phyloP scores from a whole-genome alignment of 164 flowering plant species.

The Buxus sempervirens region DNA sequence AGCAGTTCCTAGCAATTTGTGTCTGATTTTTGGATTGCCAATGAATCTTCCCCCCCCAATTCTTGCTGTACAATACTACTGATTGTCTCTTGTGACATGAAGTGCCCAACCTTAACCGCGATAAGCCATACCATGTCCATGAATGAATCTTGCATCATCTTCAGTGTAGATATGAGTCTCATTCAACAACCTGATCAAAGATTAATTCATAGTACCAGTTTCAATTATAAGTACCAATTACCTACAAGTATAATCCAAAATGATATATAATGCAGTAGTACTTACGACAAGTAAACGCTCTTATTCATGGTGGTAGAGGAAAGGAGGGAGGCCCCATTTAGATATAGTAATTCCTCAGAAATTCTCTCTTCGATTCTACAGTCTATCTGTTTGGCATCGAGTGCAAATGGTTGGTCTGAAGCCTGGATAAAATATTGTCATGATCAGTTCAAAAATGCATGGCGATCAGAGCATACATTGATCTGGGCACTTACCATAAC shows the following conservation, averaged over 20 bases:
- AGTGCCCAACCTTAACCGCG: slow-evolving; percentile 19
- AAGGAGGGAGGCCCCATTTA: slow-evolving; percentile 57
- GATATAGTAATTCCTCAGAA: slow-evolving; percentile 54
- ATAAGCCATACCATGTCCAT: slow-evolving; percentile 68
- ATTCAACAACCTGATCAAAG: slow-evolving; percentile 53
- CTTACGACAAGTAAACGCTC: slow-evolving; percentile 57
- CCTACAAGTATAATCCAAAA: not conserved
- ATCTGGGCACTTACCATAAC: slow-evolving; percentile 53
- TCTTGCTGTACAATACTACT: too few species aligned
- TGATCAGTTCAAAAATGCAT: not conserved
- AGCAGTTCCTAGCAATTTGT: too few species aligned
- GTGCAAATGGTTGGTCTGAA: slow-evolving; percentile 60
- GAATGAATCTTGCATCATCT: slow-evolving; percentile 72
- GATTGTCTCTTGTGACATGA: too few species aligned
- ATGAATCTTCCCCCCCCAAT: too few species aligned
- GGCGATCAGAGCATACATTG: too few species aligned
- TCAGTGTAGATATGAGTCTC: slow-evolving; percentile 86
- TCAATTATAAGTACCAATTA: not conserved
- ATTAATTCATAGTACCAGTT: not conserved
- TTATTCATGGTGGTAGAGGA: slow-evolving; percentile 72
- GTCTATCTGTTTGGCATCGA: slow-evolving; percentile 58
- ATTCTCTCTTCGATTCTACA: slow-evolving; percentile 56
- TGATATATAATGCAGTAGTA: not conserved
- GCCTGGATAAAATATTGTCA: slow-evolving; percentile 45
- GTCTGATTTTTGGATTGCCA: too few species aligned